These are phyloP conservation scores for Teratosphaeria destructans DNA, from an alignment of 2,329 filamentous ascomycete species.

Conservation along the genomic window DNA sequence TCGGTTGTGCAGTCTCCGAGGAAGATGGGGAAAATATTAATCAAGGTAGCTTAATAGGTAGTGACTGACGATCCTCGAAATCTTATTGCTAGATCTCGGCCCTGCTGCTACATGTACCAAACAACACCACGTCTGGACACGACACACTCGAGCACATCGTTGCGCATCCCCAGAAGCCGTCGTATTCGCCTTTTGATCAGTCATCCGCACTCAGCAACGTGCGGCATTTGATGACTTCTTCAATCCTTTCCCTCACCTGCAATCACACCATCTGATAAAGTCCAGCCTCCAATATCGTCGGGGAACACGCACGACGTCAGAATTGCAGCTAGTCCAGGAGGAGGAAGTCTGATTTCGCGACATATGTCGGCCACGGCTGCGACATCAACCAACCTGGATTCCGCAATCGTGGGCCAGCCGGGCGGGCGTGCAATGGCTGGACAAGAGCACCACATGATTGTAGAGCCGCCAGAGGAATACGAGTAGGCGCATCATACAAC, in stretches of 20 bases:
- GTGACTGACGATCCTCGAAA: background rate
- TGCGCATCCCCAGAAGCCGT: background rate
- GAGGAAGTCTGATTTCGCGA: background rate
- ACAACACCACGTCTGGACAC: no score
- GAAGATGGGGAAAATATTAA: background rate
- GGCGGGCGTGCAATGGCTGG: slow-evolving; percentile 15
- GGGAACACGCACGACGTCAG: background rate
- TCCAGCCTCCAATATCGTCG: background rate
- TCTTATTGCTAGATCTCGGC: background rate
- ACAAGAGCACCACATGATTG: slow-evolving; percentile 20
- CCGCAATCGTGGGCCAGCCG: slow-evolving; percentile 10
- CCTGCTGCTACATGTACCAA: background rate
- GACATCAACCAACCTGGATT: slow-evolving; percentile 5
- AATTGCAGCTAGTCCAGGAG: background rate
- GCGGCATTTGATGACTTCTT: background rate
- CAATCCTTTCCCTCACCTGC: background rate
- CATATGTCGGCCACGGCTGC: slow-evolving; percentile 6
- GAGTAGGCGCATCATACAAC: slow-evolving; percentile 15
- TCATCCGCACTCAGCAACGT: background rate
- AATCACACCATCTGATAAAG: background rate
- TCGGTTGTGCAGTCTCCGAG: background rate
- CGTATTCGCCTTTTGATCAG: background rate
- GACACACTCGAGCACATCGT: background rate
- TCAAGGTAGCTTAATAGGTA: background rate
- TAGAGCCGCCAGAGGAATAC: slow-evolving; percentile 26